phyloP scores from a whole-genome alignment of 1,139 yeast species.

The Magnusiomyces fungicola region DNA sequence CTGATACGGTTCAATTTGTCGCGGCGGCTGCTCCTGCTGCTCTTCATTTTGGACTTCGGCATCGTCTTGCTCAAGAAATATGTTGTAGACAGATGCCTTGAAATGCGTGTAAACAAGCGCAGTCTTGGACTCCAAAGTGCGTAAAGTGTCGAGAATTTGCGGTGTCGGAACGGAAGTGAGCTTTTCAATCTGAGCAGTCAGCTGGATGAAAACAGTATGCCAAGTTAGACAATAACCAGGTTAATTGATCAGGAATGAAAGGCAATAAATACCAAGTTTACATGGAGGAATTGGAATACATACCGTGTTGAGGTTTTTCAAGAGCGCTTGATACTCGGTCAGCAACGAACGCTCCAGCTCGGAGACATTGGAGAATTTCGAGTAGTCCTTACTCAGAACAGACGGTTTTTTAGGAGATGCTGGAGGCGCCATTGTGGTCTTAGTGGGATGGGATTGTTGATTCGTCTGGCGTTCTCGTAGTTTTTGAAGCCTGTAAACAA shows the following conservation, averaged over 20 bases:
- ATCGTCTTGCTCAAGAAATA: constrained; percentile 38
- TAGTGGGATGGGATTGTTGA: no score
- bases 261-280: not conserved
- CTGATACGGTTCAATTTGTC: not conserved
- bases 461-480: no score
- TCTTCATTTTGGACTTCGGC: constrained; percentile 19
- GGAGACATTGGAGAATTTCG: constrained; percentile 11
- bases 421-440: no score
- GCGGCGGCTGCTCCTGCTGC: not conserved
- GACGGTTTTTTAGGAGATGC: not conserved
- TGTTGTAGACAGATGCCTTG: constrained; percentile 52
- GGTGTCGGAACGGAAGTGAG: constrained; percentile 29
- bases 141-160: constrained; percentile 41
- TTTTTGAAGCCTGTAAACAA: no score
- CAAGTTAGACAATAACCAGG: constrained; percentile 5
- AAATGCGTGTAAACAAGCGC: constrained; percentile 53
- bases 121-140: constrained; percentile 47
- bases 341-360: constrained; percentile 26
- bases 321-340: constrained; percentile 27
- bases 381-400: constrained; percentile 8
- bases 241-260: not conserved
- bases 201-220: constrained; percentile 16
- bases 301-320: constrained; percentile 25
- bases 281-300: constrained; percentile 12
- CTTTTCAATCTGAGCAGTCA: constrained; percentile 21